Evolutionary conservation across 2,329 filamentous ascomycete species (phyloP).

Genomic region (Xylariomycetidae sp.): DNA sequence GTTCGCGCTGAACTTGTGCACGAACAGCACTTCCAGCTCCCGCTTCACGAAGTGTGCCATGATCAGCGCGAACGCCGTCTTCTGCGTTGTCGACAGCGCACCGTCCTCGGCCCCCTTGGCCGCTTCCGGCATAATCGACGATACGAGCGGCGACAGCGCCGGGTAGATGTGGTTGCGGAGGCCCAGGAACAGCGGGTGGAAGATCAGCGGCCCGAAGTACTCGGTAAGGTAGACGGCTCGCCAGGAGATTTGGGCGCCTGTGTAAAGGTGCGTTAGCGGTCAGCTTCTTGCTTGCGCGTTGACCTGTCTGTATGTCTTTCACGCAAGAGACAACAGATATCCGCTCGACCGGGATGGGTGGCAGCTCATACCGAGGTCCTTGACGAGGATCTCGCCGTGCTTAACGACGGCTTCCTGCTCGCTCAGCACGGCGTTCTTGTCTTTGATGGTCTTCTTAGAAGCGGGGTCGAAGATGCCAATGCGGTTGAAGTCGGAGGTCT

Average conservation of each 20-base stretch:
- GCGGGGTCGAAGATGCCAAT: slow-evolving; percentile 56
- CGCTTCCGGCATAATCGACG: slow-evolving; percentile 36
- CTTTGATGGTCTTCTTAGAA: slow-evolving; percentile 57
- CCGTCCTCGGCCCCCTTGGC: slow-evolving; percentile 12
- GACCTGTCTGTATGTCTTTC: neutral
- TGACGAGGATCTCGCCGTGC: slow-evolving; percentile 66
- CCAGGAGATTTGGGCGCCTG: slow-evolving; percentile 87
- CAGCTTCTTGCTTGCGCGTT: neutral
- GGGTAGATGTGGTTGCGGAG: slow-evolving; percentile 69
- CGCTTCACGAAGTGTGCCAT: slow-evolving; percentile 87
- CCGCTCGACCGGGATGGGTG: too few species aligned
- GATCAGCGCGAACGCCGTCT: slow-evolving; percentile 67
- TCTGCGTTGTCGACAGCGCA: slow-evolving; percentile 62
- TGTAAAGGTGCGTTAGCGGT: slow-evolving; percentile 2
- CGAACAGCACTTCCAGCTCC: slow-evolving; percentile 87
- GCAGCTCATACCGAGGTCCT: slow-evolving; percentile 71
- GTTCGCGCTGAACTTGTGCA: slow-evolving; percentile 89
- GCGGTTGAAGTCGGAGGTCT: slow-evolving; percentile 52
- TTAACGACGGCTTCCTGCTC: slow-evolving; percentile 43
- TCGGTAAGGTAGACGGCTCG: slow-evolving; percentile 91
- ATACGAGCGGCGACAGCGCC: slow-evolving; percentile 36
- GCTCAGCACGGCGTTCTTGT: slow-evolving; percentile 49
- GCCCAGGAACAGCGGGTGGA: slow-evolving; percentile 70
- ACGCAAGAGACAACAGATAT: too few species aligned
- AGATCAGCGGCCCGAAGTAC: slow-evolving; percentile 84